Base-by-base conservation (phyloP, 2,329 filamentous ascomycete genomes). In the Neonectria neomacrospora region DNA sequence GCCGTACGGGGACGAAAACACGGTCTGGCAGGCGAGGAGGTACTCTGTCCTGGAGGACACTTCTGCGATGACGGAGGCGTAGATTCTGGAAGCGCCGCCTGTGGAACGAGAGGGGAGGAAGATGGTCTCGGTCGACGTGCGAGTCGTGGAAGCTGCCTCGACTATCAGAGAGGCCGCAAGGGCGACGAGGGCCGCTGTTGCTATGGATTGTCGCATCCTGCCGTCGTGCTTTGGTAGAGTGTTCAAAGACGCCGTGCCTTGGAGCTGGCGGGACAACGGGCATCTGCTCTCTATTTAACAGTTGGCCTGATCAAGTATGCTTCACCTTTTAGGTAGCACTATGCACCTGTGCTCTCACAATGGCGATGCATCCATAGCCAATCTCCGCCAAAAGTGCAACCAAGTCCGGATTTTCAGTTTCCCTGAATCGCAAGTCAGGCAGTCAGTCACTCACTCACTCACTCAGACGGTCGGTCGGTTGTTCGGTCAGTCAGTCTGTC, bases 41-140 rank as follows among this genome's bases (percentile, higher is more conserved):
- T 73, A 73, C 39, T 73, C 56, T 0, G 71, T 73, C 18, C 53
- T 65, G 30, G 68, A 67, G 1, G 48, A 62, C 3, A 59, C 55
- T 37, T 63, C 61, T 3, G 67, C 71, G 23, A 73, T 71, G 26
- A 73, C 37, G 9, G 70, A 71, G 2, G 71, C 71, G 41, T 72
- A 73, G 11, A 73, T 72, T 26, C 67, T 60, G 2, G 64, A 58
- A 0, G 60, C 71, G 6, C 39, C 60, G 2, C 68, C 71, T 1
- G 71, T 73, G 5, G 63, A 39, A 10, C 45, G 52, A 0, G 58
- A 47, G 0, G 71, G 71, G 0, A 73, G 11, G 9, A 73, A 71
- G 8, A 73, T 53, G 0, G 68, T 72, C 30, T 58, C 9, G 0
- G 63, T 69, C 9, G 47, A 48, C 6, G 64, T 66, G 12, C 42